phyloP scores from a whole-genome alignment of 2,329 filamentous ascomycete species.

The Penicillium janthinellum region DNA sequence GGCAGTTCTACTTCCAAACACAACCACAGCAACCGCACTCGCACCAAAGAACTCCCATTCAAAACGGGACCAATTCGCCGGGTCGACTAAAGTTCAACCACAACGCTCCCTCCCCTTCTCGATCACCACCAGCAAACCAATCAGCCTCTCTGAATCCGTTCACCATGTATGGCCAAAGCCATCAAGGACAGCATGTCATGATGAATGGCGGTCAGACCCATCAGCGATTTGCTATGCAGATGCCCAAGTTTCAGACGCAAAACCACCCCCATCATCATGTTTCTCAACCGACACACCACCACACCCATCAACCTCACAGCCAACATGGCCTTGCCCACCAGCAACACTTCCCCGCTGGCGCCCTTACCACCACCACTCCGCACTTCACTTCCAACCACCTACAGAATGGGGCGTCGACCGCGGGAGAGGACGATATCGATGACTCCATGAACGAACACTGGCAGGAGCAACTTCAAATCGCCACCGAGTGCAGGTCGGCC shows the following conservation, averaged over 20 bases:
- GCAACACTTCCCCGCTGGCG: conserved; percentile 52
- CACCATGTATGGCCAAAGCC: conserved; percentile 52
- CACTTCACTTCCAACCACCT: conserved; percentile 62
- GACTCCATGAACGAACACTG: conserved; percentile 72
- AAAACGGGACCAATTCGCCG: conserved; percentile 51
- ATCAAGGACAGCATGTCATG: conserved; percentile 53
- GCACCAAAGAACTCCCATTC: conserved; percentile 47
- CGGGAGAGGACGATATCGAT: conserved; percentile 57
- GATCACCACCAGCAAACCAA: conserved; percentile 49
- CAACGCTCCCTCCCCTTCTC: conserved; percentile 52
- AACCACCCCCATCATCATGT: conserved; percentile 48
- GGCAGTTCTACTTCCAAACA: conserved; percentile 52
- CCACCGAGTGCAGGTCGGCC: conserved; percentile 71
- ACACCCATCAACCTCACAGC: conserved; percentile 46
- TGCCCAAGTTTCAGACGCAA: conserved; percentile 51
- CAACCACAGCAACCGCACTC: conserved; percentile 46
- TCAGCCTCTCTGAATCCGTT: conserved; percentile 47
- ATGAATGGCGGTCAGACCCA: conserved; percentile 53
- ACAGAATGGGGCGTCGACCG: conserved; percentile 61
- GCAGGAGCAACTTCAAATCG: conserved; percentile 81
- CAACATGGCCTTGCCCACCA: conserved; percentile 51
- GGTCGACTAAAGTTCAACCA: conserved; percentile 48
- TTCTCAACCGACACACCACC: conserved; percentile 46
- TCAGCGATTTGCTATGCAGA: conserved; percentile 53
- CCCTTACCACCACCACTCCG: conserved; percentile 51